Percentiles rank a stretch among this genome's conserved stretches.
These are phyloP conservation scores for Phytopythium ostracodes DNA, from an alignment of 352 stramenopile species.

Conservation along the genomic window DNA sequence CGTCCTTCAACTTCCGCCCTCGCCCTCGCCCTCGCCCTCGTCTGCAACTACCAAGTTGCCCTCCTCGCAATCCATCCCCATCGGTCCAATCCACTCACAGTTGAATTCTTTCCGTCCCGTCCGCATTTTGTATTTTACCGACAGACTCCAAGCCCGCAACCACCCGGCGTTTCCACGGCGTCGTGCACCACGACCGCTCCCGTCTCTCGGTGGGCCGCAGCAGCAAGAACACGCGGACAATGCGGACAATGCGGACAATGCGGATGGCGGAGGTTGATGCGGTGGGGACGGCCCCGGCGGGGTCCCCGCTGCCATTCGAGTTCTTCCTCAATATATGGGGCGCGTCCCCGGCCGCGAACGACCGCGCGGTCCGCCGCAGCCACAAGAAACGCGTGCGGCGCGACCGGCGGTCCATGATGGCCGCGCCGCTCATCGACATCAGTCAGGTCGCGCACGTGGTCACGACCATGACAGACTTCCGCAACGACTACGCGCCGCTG, in stretches of 20 bases:
- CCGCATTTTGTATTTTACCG: conserved; percentile 17
- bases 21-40: too few relatives aligned
- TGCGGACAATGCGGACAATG: conserved; percentile 10
- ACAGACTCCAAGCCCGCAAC: not conserved
- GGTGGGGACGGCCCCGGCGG: too few relatives aligned
- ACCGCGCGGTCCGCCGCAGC: conserved; percentile 17
- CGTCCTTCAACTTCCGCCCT: not conserved
- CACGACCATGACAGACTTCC: conserved; percentile 64
- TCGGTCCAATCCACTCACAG: not conserved
- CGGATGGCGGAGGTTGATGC: conserved; percentile 27
- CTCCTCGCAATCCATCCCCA: not conserved
- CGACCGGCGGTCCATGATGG: conserved; percentile 7
- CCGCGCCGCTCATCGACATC: conserved; percentile 56
- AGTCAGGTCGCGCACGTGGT: conserved; percentile 68
- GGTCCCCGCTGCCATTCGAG: conserved; percentile 29
- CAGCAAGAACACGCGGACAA: not conserved
- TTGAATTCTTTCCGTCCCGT: not conserved
- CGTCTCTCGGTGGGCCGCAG: not conserved
- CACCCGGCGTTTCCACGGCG: conserved; percentile 13
- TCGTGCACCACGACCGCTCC: conserved; percentile 28
- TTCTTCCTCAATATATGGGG: conserved; percentile 68
- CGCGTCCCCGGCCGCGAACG: conserved; percentile 3
- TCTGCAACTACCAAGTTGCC: not conserved
- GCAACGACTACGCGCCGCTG: conserved; percentile 47
- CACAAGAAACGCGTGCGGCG: conserved; percentile 26